Conservation (phyloP, 352 stramenopile species). For the Globisporangium echinulatum region DNA sequence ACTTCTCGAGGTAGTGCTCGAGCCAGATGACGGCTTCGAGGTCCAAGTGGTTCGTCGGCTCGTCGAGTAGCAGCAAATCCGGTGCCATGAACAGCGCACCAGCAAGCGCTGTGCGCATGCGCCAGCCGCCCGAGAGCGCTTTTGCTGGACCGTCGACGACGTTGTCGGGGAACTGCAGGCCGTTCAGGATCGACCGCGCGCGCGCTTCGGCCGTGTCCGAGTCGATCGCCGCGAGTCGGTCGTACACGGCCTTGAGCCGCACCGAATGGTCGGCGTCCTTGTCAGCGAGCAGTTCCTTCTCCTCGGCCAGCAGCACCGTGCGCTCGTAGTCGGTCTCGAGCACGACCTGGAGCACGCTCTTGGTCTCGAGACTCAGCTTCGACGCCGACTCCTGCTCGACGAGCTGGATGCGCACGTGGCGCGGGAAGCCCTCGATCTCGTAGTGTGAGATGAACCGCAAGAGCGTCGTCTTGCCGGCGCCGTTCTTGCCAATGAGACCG, state of each 20-base stretch:
- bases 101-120: constrained; percentile 93
- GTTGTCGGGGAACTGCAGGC: constrained; percentile 91
- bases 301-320: constrained; percentile 85
- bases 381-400: constrained; percentile 92
- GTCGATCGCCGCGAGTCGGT: constrained; percentile 86
- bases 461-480: constrained; percentile 93
- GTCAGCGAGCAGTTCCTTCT: constrained; percentile 84
- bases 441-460: constrained; percentile 94
- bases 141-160: constrained; percentile 89
- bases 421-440: constrained; percentile 95
- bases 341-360: constrained; percentile 92
- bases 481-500: constrained; percentile 92
- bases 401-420: constrained; percentile 93
- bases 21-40: constrained; percentile 90
- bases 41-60: constrained; percentile 92
- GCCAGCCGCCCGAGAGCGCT: constrained; percentile 91
- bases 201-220: constrained; percentile 87
- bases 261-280: constrained; percentile 36
- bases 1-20: constrained; percentile 88
- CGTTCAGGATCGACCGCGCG: constrained; percentile 88
- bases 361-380: constrained; percentile 72
- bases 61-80: constrained; percentile 93
- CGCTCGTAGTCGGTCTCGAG: constrained; percentile 94
- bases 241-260: constrained; percentile 78
- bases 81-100: constrained; percentile 93